Conservation (phyloP, 306 rosid species). For the Lablab purpureus region DNA sequence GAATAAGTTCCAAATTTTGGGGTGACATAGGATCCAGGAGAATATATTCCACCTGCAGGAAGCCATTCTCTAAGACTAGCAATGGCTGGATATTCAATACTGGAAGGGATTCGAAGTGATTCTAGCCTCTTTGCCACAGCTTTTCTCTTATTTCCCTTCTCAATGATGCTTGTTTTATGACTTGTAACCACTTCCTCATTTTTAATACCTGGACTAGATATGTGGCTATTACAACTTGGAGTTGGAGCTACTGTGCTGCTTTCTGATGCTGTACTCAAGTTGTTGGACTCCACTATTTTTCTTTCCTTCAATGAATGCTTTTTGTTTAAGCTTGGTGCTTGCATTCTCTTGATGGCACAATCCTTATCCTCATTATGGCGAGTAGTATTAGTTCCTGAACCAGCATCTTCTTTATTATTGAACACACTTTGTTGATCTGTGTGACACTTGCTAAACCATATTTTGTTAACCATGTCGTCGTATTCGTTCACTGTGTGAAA, state of each 20-base stretch:
- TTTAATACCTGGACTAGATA: constrained; percentile 22
- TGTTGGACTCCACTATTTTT: constrained; percentile 30
- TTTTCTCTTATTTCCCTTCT: constrained; percentile 55
- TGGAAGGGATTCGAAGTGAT: constrained; percentile 54
- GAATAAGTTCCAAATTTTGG: constrained; percentile 61
- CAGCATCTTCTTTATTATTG: constrained; percentile 30
- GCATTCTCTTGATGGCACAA: constrained; percentile 38
- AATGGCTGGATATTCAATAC: constrained; percentile 50
- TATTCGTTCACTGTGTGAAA: constrained; percentile 66
- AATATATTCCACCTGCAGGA: constrained; percentile 49
- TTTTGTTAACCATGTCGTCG: constrained; percentile 46
- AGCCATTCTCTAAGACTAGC: constrained; percentile 55
- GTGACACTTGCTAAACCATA: constrained; percentile 31
- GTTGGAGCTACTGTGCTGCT: constrained; percentile 8
- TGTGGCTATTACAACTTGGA: constrained; percentile 30
- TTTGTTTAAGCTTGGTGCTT: constrained; percentile 29
- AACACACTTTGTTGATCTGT: constrained; percentile 34
- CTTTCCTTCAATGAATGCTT: constrained; percentile 25
- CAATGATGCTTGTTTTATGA: constrained; percentile 33
- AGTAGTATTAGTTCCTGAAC: constrained; percentile 34
- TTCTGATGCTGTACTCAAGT: constrained; percentile 15
- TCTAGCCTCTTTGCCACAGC: constrained; percentile 54
- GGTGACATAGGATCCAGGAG: constrained; percentile 58
- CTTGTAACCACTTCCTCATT: constrained; percentile 35
- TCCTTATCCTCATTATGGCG: constrained; percentile 35